phyloP scores from a whole-genome alignment of 176 grass and related monocot species.

The Oryza coarctata region DNA sequence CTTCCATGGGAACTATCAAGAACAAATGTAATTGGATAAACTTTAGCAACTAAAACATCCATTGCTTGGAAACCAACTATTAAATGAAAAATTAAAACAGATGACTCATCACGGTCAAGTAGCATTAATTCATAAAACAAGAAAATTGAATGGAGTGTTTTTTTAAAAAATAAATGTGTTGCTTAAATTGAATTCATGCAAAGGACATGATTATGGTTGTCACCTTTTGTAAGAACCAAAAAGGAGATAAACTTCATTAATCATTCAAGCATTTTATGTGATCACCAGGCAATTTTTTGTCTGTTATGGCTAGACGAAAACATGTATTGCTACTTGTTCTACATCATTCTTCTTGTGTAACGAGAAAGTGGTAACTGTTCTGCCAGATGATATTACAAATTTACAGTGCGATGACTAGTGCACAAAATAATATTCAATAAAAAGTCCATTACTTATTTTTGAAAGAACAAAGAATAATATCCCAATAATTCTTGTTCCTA shows the following conservation, averaged over 20 bases:
- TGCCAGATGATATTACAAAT: neutral
- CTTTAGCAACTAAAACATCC: conserved; percentile 5
- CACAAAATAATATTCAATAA: neutral
- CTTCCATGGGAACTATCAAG: conserved; percentile 82
- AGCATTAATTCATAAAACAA: neutral
- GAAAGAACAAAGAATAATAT: neutral
- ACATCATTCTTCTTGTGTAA: neutral
- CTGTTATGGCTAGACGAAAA: neutral
- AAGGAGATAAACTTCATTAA: neutral
- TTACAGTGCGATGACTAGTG: neutral
- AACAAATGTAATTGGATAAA: conserved; percentile 35
- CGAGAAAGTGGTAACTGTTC: neutral
- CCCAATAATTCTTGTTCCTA: neutral
- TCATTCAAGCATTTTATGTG: neutral
- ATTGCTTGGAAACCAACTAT: conserved; percentile 18
- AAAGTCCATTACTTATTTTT: neutral
- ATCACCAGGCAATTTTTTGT: neutral
- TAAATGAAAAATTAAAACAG: neutral
- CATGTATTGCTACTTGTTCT: conserved; percentile 1
- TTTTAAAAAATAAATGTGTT: neutral
- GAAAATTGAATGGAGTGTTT: neutral
- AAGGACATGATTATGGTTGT: conserved; percentile 1
- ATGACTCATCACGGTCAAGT: neutral
- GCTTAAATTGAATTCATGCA: neutral
- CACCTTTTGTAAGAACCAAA: conserved; percentile 1